Evolutionary conservation across 1,139 yeast genomes (phyloP).

Genomic region (Yamadazyma atmosphaerica): DNA sequence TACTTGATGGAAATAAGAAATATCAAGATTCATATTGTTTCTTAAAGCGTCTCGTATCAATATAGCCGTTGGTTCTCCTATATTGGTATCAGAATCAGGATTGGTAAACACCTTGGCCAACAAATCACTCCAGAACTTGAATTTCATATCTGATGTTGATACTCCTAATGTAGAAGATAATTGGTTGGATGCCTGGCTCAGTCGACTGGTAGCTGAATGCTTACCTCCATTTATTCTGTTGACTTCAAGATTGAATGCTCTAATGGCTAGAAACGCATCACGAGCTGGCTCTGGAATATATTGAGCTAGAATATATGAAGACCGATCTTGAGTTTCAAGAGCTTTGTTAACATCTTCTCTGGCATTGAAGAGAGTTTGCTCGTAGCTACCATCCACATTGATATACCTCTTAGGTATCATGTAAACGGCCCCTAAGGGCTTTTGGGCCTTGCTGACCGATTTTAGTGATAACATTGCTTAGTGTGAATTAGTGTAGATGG

Average conservation of each 20-base stretch:
- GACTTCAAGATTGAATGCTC: conserved; percentile 69
- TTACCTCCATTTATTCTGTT: conserved; percentile 58
- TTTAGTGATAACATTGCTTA: not conserved
- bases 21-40: conserved; percentile 51
- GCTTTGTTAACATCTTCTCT: conserved; percentile 42
- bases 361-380: conserved; percentile 26
- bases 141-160: conserved; percentile 51
- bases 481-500: not conserved
- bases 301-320: conserved; percentile 65
- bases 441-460: too few relatives aligned
- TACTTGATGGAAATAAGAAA: conserved; percentile 58
- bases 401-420: not conserved
- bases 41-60: conserved; percentile 51
- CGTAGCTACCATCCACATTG: conserved; percentile 4
- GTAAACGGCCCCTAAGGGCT: too few relatives aligned
- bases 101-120: conserved; percentile 43
- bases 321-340: conserved; percentile 54
- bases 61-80: conserved; percentile 68
- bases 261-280: conserved; percentile 65
- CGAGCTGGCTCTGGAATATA: conserved; percentile 69
- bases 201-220: conserved; percentile 35
- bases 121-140: conserved; percentile 63
- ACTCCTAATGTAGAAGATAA: conserved; percentile 39
- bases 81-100: conserved; percentile 35
- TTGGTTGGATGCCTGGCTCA: conserved; percentile 31